Conservation (phyloP, 2,329 filamentous ascomycete genomes). For the Amphichorda felina region DNA sequence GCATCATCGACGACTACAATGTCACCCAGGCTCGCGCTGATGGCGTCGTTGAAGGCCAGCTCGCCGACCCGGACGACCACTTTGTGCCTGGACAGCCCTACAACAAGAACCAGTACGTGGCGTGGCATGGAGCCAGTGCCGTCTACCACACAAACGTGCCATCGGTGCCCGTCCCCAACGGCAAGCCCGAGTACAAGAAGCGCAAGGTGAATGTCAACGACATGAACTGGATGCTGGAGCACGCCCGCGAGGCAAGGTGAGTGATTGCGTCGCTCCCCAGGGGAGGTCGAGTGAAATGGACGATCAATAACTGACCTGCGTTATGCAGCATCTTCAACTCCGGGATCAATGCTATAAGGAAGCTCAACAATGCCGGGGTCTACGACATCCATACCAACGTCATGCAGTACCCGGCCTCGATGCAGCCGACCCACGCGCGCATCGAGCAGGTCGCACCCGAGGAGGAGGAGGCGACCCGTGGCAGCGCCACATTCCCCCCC, state of each 20-base stretch:
- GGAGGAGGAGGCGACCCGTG: conserved; percentile 13
- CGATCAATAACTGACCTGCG: not conserved
- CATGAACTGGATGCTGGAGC: conserved; percentile 93
- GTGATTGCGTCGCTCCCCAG: conserved; percentile 4
- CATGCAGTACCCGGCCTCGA: conserved; percentile 76
- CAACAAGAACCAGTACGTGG: conserved; percentile 98
- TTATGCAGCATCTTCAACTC: conserved; percentile 77
- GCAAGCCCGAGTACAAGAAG: conserved; percentile 74
- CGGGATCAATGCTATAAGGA: conserved; percentile 55
- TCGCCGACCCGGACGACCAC: conserved; percentile 82
- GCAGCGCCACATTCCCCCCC: conserved; percentile 29
- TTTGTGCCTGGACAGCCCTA: conserved; percentile 74
- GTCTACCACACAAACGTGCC: conserved; percentile 83
- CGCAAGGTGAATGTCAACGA: conserved; percentile 81
- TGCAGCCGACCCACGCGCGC: conserved; percentile 79
- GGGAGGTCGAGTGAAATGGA: not conserved
- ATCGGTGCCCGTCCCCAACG: conserved; percentile 60
- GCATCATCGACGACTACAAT: conserved; percentile 82
- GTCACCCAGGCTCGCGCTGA: conserved; percentile 62
- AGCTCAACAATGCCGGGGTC: conserved; percentile 58
- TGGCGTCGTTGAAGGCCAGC: conserved; percentile 74
- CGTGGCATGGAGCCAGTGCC: conserved; percentile 92
- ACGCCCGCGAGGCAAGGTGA: conserved; percentile 82
- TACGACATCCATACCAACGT: conserved; percentile 93
- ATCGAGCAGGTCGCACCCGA: conserved; percentile 58